These are phyloP conservation scores for Pyrenophora seminiperda DNA, from an alignment of 2,329 filamentous ascomycete species.

Conservation along the genomic window DNA sequence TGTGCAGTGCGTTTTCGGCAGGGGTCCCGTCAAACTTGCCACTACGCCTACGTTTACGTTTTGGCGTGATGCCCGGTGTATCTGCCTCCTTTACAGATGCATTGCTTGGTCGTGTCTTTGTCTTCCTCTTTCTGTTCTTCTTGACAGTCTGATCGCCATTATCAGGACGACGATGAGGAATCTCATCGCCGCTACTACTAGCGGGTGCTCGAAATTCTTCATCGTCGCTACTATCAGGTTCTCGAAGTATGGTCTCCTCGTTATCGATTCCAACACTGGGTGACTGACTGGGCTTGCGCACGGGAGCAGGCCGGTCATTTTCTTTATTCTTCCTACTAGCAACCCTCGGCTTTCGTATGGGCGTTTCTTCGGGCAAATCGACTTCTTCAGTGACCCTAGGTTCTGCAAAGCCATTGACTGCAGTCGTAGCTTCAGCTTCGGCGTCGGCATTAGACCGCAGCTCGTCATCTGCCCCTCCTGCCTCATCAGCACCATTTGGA, in stretches of 20 bases:
- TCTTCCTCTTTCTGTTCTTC: not conserved
- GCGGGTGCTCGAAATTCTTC: not conserved
- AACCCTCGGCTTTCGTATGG: not conserved
- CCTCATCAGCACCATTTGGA: not conserved
- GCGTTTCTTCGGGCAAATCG: not conserved
- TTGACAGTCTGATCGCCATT: not conserved
- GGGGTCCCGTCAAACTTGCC: constrained; percentile 4
- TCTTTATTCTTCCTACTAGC: not conserved
- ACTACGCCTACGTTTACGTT: not conserved
- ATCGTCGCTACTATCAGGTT: constrained; percentile 3
- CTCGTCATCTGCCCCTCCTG: not conserved
- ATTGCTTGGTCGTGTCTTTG: not conserved
- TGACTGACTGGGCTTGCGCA: constrained; percentile 1
- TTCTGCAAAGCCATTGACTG: not conserved
- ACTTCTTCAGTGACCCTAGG: not conserved
- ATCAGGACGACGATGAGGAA: not conserved
- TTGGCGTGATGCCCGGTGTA: not conserved
- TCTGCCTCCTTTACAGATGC: not conserved
- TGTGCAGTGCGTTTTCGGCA: constrained; percentile 24
- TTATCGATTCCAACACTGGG: not conserved
- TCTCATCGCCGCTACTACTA: constrained; percentile 1
- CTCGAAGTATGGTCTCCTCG: constrained; percentile 1
- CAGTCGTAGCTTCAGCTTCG: not conserved
- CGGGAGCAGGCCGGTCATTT: constrained; percentile 1
- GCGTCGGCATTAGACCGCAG: not conserved